Evolutionary conservation across 208 protist genomes (phyloP).

Genomic region (Trypanosoma scelopori): DNA sequence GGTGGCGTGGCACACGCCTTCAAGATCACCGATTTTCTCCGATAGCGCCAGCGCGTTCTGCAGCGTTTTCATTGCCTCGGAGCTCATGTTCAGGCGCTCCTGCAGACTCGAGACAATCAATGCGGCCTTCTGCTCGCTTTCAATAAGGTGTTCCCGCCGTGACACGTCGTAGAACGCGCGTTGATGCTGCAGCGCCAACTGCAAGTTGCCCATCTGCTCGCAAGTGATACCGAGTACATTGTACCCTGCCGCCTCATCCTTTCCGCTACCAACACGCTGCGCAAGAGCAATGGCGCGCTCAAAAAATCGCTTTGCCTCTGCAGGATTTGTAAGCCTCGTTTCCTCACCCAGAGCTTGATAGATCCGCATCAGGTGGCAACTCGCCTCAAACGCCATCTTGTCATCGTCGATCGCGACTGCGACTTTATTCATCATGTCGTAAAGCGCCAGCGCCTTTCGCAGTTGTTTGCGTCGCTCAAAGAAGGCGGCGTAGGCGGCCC

Average conservation of each 20-base stretch:
- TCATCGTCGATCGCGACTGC: slow-evolving; percentile 58
- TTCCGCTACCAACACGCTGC: slow-evolving; percentile 31
- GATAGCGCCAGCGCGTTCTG: slow-evolving; percentile 64
- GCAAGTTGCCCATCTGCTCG: slow-evolving; percentile 67
- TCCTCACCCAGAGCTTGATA: slow-evolving; percentile 66
- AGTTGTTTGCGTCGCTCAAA: slow-evolving; percentile 64
- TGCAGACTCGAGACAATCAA: slow-evolving; percentile 74
- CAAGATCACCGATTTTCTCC: slow-evolving; percentile 59
- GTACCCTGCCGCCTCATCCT: slow-evolving; percentile 61
- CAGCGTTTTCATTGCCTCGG: slow-evolving; percentile 67
- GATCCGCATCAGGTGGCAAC: slow-evolving; percentile 58
- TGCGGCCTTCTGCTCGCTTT: slow-evolving; percentile 61
- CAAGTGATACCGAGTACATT: slow-evolving; percentile 67
- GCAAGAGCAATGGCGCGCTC: slow-evolving; percentile 48
- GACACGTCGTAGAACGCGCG: slow-evolving; percentile 56
- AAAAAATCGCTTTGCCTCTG: slow-evolving; percentile 53
- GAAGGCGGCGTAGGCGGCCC: slow-evolving; percentile 50
- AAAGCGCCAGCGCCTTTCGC: slow-evolving; percentile 53
- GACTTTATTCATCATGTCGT: slow-evolving; percentile 65
- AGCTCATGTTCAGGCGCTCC: slow-evolving; percentile 67
- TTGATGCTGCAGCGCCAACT: slow-evolving; percentile 72
- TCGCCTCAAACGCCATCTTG: slow-evolving; percentile 41
- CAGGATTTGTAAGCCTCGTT: slow-evolving; percentile 20
- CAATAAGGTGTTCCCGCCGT: slow-evolving; percentile 34
- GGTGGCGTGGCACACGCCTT: slow-evolving; percentile 67